phyloP scores from a whole-genome alignment of 331 rosid genomes.

The Rosa hybrid region DNA sequence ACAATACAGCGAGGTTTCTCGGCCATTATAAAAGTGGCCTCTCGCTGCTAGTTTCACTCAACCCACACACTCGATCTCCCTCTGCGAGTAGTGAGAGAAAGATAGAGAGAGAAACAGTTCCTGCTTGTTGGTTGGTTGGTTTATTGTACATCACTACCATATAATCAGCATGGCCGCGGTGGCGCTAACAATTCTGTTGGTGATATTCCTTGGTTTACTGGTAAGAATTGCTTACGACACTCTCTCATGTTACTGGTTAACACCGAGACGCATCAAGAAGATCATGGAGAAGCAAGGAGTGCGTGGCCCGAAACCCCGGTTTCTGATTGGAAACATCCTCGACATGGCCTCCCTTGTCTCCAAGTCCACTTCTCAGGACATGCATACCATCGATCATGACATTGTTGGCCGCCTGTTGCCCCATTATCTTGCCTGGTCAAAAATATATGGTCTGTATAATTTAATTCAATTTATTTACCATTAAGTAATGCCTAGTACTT shows the following conservation, averaged over 20 bases:
- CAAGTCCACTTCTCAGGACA: slow-evolving; percentile 68
- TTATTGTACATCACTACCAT: neutral
- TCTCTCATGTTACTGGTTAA: slow-evolving; percentile 56
- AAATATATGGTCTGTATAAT: slow-evolving; percentile 51
- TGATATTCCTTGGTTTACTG: slow-evolving; percentile 35
- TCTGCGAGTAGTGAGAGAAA: neutral
- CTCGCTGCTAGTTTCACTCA: slow-evolving; percentile 1
- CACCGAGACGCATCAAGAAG: slow-evolving; percentile 71
- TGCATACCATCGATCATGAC: slow-evolving; percentile 73
- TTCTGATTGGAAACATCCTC: slow-evolving; percentile 74
- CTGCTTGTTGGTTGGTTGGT: neutral
- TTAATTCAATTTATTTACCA: neutral
- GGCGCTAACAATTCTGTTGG: slow-evolving; percentile 35
- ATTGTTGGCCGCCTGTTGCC: slow-evolving; percentile 85
- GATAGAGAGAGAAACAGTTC: neutral
- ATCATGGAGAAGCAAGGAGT: slow-evolving; percentile 91
- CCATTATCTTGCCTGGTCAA: slow-evolving; percentile 77
- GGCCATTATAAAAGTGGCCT: neutral
- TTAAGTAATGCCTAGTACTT: too few relatives aligned
- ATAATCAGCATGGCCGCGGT: slow-evolving; percentile 35
- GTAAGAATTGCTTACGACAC: slow-evolving; percentile 45
- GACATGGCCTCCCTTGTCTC: slow-evolving; percentile 78
- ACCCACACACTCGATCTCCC: neutral
- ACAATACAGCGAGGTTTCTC: neutral
- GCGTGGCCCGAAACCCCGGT: slow-evolving; percentile 80